Evolutionary conservation across 345 rosid species (phyloP).

Genomic region (Fremontodendron californicum): DNA sequence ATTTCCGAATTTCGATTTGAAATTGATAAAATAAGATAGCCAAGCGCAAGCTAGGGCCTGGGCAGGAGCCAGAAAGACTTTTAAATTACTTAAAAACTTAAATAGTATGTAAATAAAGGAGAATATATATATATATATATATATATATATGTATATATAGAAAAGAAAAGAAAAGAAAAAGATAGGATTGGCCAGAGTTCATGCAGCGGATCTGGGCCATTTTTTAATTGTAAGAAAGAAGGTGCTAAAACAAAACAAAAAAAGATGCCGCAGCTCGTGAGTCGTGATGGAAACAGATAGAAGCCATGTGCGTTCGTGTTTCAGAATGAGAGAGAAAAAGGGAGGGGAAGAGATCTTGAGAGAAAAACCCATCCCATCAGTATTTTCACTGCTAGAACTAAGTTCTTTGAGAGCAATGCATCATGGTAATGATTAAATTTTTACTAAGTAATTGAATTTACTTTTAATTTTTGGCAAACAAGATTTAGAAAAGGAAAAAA

Average conservation of each 20-base stretch:
- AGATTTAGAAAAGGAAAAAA: not conserved
- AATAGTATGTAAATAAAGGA: not conserved
- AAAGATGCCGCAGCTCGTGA: constrained; percentile 45
- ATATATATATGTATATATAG: too few relatives aligned
- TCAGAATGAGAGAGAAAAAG: not conserved
- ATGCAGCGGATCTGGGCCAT: constrained; percentile 42
- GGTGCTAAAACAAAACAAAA: not conserved
- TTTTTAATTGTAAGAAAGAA: constrained; percentile 13
- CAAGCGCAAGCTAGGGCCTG: too few relatives aligned
- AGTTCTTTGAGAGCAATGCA: constrained; percentile 12
- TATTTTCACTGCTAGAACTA: not conserved
- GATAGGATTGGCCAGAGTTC: constrained; percentile 33
- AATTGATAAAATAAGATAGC: too few relatives aligned
- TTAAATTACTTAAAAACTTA: too few relatives aligned
- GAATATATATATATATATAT: not conserved
- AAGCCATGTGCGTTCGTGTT: constrained; percentile 9
- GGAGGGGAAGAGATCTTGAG: not conserved
- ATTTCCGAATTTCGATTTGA: constrained; percentile 30
- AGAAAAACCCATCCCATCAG: not conserved
- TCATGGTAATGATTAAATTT: not conserved
- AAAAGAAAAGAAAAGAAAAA: not conserved
- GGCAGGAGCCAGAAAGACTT: too few relatives aligned
- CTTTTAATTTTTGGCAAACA: not conserved
- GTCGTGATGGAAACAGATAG: constrained; percentile 26
- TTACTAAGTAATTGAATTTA: not conserved